Evolutionary conservation across 2,329 filamentous ascomycete species (phyloP).

Genomic region (Ceratocystis papillata): DNA sequence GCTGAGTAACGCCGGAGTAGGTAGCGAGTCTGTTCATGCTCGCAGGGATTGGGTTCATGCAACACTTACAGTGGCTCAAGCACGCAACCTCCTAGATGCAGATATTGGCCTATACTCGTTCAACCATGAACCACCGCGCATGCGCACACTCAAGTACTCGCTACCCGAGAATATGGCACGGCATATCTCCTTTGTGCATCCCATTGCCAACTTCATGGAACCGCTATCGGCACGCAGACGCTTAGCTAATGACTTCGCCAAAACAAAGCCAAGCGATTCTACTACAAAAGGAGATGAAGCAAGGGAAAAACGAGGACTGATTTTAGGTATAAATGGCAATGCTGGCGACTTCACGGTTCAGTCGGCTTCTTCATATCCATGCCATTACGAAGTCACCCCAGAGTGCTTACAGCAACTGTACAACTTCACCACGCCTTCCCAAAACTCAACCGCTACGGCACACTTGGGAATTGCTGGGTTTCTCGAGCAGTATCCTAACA

Average conservation of each 20-base stretch:
- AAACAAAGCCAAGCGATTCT: slow-evolving; percentile 28
- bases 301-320: slow-evolving; percentile 17
- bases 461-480: slow-evolving; percentile 41
- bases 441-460: slow-evolving; percentile 25
- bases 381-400: slow-evolving; percentile 32
- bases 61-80: slow-evolving; percentile 33
- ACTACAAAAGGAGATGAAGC: slow-evolving; percentile 23
- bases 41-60: slow-evolving; percentile 37
- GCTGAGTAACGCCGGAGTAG: slow-evolving; percentile 35
- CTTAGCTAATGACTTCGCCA: slow-evolving; percentile 19
- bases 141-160: slow-evolving; percentile 38
- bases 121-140: slow-evolving; percentile 31
- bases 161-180: slow-evolving; percentile 34
- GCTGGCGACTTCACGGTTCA: slow-evolving; percentile 20
- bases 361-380: slow-evolving; percentile 27
- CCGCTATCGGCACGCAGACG: slow-evolving; percentile 27
- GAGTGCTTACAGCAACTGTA: slow-evolving; percentile 38
- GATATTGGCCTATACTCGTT: slow-evolving; percentile 38
- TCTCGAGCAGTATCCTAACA: slow-evolving; percentile 39
- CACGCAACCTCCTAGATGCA: slow-evolving; percentile 33
- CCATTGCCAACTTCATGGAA: slow-evolving; percentile 41
- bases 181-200: slow-evolving; percentile 39
- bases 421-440: slow-evolving; percentile 34
- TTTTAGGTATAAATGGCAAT: slow-evolving; percentile 26
- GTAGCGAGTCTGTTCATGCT: slow-evolving; percentile 27